These are phyloP conservation scores for Xylariaceae sp. DNA, from an alignment of 2,329 filamentous ascomycete genomes.

Conservation along the genomic window DNA sequence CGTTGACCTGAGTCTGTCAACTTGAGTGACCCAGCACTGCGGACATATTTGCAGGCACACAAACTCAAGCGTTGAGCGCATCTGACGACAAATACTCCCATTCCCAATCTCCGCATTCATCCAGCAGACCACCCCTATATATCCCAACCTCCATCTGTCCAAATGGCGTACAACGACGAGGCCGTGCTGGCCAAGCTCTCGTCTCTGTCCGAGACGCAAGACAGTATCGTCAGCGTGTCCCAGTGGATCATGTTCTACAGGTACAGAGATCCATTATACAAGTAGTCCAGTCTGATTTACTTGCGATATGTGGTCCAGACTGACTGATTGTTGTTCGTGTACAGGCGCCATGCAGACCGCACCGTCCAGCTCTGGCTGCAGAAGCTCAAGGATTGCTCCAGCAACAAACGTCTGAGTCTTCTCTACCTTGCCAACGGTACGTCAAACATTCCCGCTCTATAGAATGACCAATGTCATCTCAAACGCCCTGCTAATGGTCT, in stretches of 20 bases:
- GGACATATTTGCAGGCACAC: too few species aligned
- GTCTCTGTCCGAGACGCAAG: constrained; percentile 93
- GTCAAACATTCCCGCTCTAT: constrained; percentile 22
- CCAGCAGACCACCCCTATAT: background rate
- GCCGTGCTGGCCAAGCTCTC: constrained; percentile 92
- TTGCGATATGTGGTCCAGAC: constrained; percentile 7
- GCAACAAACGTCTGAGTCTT: constrained; percentile 82
- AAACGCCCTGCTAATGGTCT: constrained; percentile 14
- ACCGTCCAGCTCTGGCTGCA: constrained; percentile 92
- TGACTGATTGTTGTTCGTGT: constrained; percentile 30
- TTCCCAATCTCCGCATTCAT: background rate
- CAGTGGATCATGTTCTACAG: constrained; percentile 99
- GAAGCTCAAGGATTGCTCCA: constrained; percentile 80
- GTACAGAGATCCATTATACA: constrained; percentile 47
- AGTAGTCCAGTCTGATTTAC: constrained; percentile 1
- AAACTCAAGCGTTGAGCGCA: too few species aligned
- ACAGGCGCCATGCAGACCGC: constrained; percentile 83
- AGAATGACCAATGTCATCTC: background rate
- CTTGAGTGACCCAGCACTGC: too few species aligned
- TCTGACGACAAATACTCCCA: too few species aligned
- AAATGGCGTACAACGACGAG: constrained; percentile 94
- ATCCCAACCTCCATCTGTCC: too few species aligned
- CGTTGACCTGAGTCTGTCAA: constrained; percentile 18
- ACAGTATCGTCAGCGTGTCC: constrained; percentile 91
- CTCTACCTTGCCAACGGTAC: constrained; percentile 94